A percentile compares a stretch with the other conserved stretches of the same genome.
phyloP scores from a whole-genome alignment of 257 asterid genomes.

The Eustoma russellianum region DNA sequence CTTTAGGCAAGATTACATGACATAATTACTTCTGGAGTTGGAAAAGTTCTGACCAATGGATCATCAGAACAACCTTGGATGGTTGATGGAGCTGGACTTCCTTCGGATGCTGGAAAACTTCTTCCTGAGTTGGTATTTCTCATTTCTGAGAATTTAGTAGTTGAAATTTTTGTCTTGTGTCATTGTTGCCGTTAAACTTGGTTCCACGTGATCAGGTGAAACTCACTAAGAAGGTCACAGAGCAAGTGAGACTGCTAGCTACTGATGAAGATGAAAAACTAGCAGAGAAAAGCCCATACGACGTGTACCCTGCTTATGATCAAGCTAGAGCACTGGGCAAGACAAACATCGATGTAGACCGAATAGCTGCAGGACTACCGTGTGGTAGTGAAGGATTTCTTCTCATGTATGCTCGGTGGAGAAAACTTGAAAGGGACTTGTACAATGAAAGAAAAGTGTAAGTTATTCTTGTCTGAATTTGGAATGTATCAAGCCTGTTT shows the following conservation, averaged over 20 bases:
- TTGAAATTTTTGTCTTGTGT: too few relatives aligned
- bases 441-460: constrained; percentile 87
- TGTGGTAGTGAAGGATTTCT: constrained; percentile 96
- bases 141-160: too few relatives aligned
- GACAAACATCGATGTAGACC: constrained; percentile 85
- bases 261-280: constrained; percentile 76
- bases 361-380: constrained; percentile 92
- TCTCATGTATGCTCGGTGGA: constrained; percentile 98
- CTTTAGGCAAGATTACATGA: constrained; percentile 71
- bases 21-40: constrained; percentile 57
- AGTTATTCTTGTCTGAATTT: constrained; percentile 9
- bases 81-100: constrained; percentile 92
- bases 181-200: neutral
- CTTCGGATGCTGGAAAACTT: constrained; percentile 64
- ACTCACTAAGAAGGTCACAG: constrained; percentile 80
- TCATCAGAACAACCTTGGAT: constrained; percentile 71
- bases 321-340: constrained; percentile 98
- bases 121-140: constrained; percentile 54
- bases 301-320: constrained; percentile 78
- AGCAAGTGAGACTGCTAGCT: constrained; percentile 73
- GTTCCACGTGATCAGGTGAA: constrained; percentile 36
- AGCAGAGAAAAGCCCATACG: constrained; percentile 50
- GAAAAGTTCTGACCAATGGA: constrained; percentile 19
- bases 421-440: constrained; percentile 82
- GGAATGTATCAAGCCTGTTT: neutral